These are phyloP conservation scores for Cucurbita maxima DNA, from an alignment of 306 rosid species.

Conservation along the genomic window DNA sequence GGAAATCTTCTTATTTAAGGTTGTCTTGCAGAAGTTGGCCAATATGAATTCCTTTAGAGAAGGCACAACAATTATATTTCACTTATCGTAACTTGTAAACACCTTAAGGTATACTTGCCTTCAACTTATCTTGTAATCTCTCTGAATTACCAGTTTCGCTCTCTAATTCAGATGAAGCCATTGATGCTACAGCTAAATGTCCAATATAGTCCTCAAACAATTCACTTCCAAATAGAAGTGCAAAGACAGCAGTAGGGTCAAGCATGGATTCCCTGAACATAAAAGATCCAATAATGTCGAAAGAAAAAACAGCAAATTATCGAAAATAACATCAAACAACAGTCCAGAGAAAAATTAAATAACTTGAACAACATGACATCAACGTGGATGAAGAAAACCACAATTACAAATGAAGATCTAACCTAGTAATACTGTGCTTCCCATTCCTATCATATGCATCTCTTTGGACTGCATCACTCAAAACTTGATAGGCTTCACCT, in stretches of 20 bases:
- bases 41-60: no score
- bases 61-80: background rate
- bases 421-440: constrained; percentile 62
- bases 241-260: constrained; percentile 79
- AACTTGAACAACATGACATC: background rate
- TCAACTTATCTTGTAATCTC: constrained; percentile 57
- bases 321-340: background rate
- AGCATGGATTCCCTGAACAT: constrained; percentile 66
- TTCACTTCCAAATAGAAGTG: constrained; percentile 84
- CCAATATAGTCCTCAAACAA: constrained; percentile 84
- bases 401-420: background rate
- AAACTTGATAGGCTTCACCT: constrained; percentile 86
- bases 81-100: background rate
- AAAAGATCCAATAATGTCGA: constrained; percentile 2
- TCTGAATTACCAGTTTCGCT: constrained; percentile 49
- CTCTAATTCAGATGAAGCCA: constrained; percentile 67
- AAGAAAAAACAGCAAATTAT: background rate
- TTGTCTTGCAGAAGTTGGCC: no score
- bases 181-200: constrained; percentile 80
- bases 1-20: no score
- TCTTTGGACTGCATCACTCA: constrained; percentile 71
- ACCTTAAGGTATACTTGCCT: constrained; percentile 39
- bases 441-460: constrained; percentile 74
- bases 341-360: background rate
- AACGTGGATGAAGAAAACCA: background rate